Evolutionary conservation across 2,329 filamentous ascomycete genomes (phyloP).

Genomic region (Alternaria gaisen): DNA sequence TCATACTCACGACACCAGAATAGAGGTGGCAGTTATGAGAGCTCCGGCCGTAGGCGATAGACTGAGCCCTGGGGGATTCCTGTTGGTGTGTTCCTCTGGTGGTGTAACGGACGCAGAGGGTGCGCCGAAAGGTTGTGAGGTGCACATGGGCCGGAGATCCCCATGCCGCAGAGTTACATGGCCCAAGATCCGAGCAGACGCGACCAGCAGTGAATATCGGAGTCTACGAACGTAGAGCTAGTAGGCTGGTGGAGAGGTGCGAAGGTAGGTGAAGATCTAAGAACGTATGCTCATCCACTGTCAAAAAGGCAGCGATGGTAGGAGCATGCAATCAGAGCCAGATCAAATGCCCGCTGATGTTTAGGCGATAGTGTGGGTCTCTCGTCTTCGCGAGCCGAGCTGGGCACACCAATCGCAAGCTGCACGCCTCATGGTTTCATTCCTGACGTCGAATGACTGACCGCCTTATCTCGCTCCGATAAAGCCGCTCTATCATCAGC

Average conservation of each 20-base stretch:
- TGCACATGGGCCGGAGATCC: not conserved
- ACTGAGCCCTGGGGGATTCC: not conserved
- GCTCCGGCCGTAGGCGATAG: not conserved
- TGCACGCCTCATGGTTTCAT: conserved; percentile 12
- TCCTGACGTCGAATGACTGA: conserved; percentile 14
- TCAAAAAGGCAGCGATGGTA: not conserved
- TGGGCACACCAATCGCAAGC: conserved; percentile 10
- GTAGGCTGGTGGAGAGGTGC: not conserved
- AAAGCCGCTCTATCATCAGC: conserved; percentile 19
- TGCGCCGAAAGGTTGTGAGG: not conserved
- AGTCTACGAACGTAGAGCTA: not conserved
- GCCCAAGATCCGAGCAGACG: not conserved
- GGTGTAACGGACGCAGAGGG: not conserved
- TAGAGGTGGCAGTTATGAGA: not conserved
- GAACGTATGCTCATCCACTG: not conserved
- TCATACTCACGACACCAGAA: not conserved
- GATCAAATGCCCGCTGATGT: not conserved
- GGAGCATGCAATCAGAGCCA: not conserved
- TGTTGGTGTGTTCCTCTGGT: not conserved
- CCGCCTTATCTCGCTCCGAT: conserved; percentile 26
- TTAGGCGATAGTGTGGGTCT: conserved; percentile 4
- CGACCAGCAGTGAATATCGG: not conserved
- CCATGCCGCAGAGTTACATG: not conserved
- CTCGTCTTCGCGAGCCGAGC: conserved; percentile 8
- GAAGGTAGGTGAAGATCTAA: not conserved